Evolutionary conservation across 2,329 filamentous ascomycete species (phyloP).

Genomic region (Hypoxylon sp.): DNA sequence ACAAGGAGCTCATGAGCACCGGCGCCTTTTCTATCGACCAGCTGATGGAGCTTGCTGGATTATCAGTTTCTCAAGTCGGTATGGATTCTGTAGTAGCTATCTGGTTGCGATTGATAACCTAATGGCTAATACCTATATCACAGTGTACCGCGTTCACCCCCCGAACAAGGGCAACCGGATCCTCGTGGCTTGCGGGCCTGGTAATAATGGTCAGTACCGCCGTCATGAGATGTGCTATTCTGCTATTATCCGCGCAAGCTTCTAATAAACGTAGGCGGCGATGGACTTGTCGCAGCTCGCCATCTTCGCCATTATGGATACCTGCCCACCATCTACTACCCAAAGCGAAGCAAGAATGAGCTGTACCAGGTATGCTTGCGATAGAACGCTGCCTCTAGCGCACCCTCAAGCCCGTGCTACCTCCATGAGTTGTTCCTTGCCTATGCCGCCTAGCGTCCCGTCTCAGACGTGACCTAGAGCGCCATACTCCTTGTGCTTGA

Average conservation of each 20-base stretch:
- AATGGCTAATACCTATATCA: background rate
- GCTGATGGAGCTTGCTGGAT: conserved; percentile 93
- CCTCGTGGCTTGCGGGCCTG: conserved; percentile 89
- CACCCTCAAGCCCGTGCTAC: background rate
- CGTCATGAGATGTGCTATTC: background rate
- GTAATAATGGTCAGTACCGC: conserved; percentile 66
- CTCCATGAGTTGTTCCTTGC: background rate
- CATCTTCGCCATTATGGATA: conserved; percentile 95
- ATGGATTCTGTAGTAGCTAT: conserved; percentile 10
- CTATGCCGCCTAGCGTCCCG: background rate
- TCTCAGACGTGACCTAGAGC: background rate
- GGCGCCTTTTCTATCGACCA: conserved; percentile 93
- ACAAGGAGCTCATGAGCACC: conserved; percentile 91
- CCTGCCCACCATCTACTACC: conserved; percentile 87
- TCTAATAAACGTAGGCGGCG: conserved; percentile 69
- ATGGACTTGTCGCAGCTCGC: conserved; percentile 91
- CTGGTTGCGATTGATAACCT: conserved; percentile 1
- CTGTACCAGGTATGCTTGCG: conserved; percentile 74
- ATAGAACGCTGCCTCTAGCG: conserved; percentile 29
- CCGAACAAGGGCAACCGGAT: conserved; percentile 73
- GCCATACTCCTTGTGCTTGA: background rate
- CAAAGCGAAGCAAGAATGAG: conserved; percentile 89
- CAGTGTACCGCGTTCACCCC: conserved; percentile 87
- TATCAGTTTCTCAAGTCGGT: conserved; percentile 93
- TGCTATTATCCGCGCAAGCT: background rate